These are phyloP conservation scores for Phytophthora ramorum DNA, from an alignment of 352 stramenopile species.

Conservation along the genomic window DNA sequence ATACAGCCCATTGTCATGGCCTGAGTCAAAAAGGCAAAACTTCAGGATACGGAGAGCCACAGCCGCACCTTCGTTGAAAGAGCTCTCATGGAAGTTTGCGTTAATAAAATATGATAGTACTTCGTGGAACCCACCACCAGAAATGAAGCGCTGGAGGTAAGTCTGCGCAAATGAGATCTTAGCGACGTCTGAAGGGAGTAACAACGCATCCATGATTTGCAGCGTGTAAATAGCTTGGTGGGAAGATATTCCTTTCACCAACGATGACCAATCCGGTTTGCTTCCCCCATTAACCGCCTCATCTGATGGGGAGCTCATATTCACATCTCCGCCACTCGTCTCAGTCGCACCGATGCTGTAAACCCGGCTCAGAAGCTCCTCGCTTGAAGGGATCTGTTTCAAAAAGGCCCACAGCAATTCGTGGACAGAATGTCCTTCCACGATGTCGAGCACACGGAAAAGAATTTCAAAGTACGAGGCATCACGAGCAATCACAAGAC, in stretches of 20 bases:
- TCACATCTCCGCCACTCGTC: slow-evolving; percentile 44
- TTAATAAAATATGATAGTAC: slow-evolving; percentile 87
- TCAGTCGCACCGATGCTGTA: slow-evolving; percentile 55
- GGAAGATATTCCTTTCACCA: slow-evolving; percentile 75
- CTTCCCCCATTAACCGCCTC: slow-evolving; percentile 25
- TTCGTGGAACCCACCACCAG: slow-evolving; percentile 79
- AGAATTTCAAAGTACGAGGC: slow-evolving; percentile 83
- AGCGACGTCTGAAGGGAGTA: slow-evolving; percentile 72
- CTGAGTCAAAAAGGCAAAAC: slow-evolving; percentile 83
- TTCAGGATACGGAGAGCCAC: slow-evolving; percentile 86
- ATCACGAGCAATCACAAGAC: slow-evolving; percentile 69
- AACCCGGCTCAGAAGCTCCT: slow-evolving; percentile 67
- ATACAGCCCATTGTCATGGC: slow-evolving; percentile 54
- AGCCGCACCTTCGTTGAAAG: slow-evolving; percentile 86
- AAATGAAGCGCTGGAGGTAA: slow-evolving; percentile 80
- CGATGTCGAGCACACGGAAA: slow-evolving; percentile 82
- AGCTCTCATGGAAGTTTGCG: slow-evolving; percentile 68
- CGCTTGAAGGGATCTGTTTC: slow-evolving; percentile 84
- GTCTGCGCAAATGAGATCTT: slow-evolving; percentile 65
- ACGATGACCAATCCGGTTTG: slow-evolving; percentile 65
- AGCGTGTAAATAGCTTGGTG: slow-evolving; percentile 89
- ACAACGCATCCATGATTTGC: slow-evolving; percentile 86
- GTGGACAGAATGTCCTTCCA: slow-evolving; percentile 67
- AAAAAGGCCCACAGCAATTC: slow-evolving; percentile 82
- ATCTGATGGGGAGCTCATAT: slow-evolving; percentile 44